A percentile compares a stretch with the other conserved stretches of the same genome.
These are phyloP conservation scores for Crithidia mellificae DNA, from an alignment of 208 protist genomes.

Conservation along the genomic window DNA sequence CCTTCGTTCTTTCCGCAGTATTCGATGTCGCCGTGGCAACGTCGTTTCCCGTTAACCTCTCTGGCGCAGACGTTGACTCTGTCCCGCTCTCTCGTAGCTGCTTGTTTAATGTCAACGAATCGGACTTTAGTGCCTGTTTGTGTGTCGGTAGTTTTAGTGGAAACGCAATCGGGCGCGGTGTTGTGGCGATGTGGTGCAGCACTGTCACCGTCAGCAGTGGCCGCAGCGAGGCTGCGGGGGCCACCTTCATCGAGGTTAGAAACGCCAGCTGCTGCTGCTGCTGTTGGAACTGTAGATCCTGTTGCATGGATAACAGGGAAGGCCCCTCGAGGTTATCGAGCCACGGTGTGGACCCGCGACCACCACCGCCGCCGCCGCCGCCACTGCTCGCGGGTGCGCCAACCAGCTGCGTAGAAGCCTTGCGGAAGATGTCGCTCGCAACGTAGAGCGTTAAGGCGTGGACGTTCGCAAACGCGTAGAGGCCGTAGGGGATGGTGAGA, in stretches of 20 bases:
- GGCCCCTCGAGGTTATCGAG: not conserved
- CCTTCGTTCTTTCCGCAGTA: no score
- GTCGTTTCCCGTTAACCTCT: no score
- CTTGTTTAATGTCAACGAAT: no score
- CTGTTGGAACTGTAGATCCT: not conserved
- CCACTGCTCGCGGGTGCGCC: not conserved
- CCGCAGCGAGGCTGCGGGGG: slow-evolving; percentile 30
- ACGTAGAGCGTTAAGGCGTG: slow-evolving; percentile 74
- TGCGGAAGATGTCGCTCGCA: slow-evolving; percentile 62
- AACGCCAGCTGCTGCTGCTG: not conserved
- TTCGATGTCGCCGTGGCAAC: no score
- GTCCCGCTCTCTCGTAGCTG: no score
- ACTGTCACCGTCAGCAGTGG: slow-evolving; percentile 66
- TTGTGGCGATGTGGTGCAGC: slow-evolving; percentile 57
- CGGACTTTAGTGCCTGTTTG: not conserved
- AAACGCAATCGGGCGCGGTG: slow-evolving; percentile 19
- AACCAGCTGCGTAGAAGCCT: slow-evolving; percentile 42
- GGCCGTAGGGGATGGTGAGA: slow-evolving; percentile 55
- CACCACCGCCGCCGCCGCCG: not conserved
- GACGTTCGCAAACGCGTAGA: slow-evolving; percentile 47
- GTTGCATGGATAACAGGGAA: no score
- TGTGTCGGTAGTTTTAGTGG: not conserved
- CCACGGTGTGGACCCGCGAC: not conserved
- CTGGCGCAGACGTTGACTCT: no score
- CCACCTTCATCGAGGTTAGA: slow-evolving; percentile 25